Percentiles rank a stretch among this genome's conserved stretches.
Conservation (phyloP, 495 filamentous ascomycete genomes). For the Lophium mytilinum region DNA sequence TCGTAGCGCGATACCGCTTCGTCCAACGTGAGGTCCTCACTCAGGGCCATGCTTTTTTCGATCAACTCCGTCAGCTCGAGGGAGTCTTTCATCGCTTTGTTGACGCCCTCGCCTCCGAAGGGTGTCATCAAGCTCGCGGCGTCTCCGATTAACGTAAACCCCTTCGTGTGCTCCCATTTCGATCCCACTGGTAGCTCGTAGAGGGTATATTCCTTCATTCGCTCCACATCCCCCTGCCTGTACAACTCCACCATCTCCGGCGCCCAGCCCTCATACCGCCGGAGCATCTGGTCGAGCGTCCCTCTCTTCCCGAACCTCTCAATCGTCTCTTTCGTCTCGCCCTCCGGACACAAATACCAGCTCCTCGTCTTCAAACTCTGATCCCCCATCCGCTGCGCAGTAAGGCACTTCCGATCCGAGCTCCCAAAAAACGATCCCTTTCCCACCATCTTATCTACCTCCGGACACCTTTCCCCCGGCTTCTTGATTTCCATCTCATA, state of each 20-base stretch:
- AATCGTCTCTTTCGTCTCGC: slow-evolving; percentile 34
- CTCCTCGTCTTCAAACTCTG: too few relatives aligned
- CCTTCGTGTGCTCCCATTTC: background rate
- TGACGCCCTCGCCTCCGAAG: background rate
- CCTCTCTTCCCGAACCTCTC: slow-evolving; percentile 11
- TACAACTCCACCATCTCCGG: too few relatives aligned
- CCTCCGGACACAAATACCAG: slow-evolving; percentile 28
- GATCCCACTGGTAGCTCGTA: background rate
- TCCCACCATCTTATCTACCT: background rate
- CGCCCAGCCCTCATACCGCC: too few relatives aligned
- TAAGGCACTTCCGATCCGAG: too few relatives aligned
- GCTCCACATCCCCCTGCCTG: background rate
- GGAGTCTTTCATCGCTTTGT: background rate
- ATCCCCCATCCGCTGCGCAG: too few relatives aligned
- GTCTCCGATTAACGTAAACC: background rate
- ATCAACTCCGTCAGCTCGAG: background rate
- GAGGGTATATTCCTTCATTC: background rate
- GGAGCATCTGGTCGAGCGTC: slow-evolving; percentile 14
- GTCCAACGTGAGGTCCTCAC: slow-evolving; percentile 23
- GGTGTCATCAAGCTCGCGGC: background rate
- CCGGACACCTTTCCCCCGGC: background rate
- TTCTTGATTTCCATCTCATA: background rate
- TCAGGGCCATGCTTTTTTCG: too few relatives aligned
- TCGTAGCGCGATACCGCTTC: slow-evolving; percentile 34
- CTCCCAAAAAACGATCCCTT: background rate